Evolutionary conservation across 257 asterid genomes (phyloP), one percentile per base, ranked within the genome.

Genomic region (Lavandula angustifolia): DNA sequence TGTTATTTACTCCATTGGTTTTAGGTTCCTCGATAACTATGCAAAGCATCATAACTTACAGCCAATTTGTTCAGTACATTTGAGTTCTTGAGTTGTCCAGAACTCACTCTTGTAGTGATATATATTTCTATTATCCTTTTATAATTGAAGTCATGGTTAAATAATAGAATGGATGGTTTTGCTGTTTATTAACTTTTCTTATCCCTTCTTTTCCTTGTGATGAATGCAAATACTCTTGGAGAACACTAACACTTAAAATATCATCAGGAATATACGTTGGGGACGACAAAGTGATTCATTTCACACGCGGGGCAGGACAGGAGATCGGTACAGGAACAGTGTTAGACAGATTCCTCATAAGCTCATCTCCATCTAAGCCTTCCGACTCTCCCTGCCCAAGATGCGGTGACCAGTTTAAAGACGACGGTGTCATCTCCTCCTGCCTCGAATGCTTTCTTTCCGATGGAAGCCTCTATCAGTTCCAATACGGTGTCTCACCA

Each of bases 381-480:
- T 82, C 89, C 0, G 83, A 69, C 73, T 33, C 76, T 61, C 84
- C 83, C 29, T 92, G 96, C 70, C 92, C 89, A 4, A 77, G 64
- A 76, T 89, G 96, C 18, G 91, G 96, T 16, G 95, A 92, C 71
- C 95, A 76, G 49, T 76, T 88, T 32, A 69, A 35, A 35, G 51
- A 66, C 0, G 78, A 73, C 3, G 98, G 98, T 9, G 98, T 92
- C 67, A 79, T 87, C 68, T 82, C 84, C 4, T 92, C 98, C 47
- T 92, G 98, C 85, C 91, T 92, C 0, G 89, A 92, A 17, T 92
- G 96, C 66, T 89, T 92, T 65, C 95, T 92, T 49, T 66, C 73
- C 29, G 86, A 75, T 1, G 96, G 96, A 27, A 85, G 77, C 16
- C 84, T 92, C 4, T 89, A 92, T 54, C 76, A 22, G 54, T 89